Evolutionary conservation across 2,329 filamentous ascomycete genomes (phyloP), one percentile per base, ranked within the genome.

Genomic region (Cryoendolithus antarcticus): DNA sequence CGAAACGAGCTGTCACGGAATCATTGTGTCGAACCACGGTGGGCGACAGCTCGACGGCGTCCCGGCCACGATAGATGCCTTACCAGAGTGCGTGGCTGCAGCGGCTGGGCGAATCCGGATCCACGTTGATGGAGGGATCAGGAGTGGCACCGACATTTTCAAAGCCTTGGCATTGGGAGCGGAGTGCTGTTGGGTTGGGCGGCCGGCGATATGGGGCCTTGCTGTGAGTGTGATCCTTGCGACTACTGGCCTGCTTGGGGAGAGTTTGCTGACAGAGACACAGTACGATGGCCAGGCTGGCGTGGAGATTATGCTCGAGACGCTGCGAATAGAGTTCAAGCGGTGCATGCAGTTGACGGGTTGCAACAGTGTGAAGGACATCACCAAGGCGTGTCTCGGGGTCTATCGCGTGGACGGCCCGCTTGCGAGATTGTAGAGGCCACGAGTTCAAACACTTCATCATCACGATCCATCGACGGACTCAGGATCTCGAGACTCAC

Each of bases 1-100:
- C 7, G 67, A 79, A 36, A 53, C 67, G 9, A 78, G 76, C 0
- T 72, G 74, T 2, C 73, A 84, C 47, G 81, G 75, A 0, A 80
- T 86, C 35, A 68, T 85, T 1, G 63, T 85, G 2, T 74, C 70
- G 9, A 86, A 86, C 33, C 39, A 41, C 24, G 39, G 39, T 31
- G 39, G 39, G 4, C 34, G 39, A 9, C 39, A 41, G 24, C 34
- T 41, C 8, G 39, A 41, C 29, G 39, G 39, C 13, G 39, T 41
- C 7, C 39, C 39, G 29, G 36, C 39, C 15, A 41, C 39, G 11
- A 27, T 41, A 9, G 39, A 41, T 21, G 34, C 34, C 6, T 51
- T 68, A 6, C 55, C 56, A 1, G 61, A 64, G 35, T 62, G 61
- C 34, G 62, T 57, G 1, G 50, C 50, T 2, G 61, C 59, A 4